phyloP scores from a whole-genome alignment of 2,329 filamentous ascomycete genomes.

The Phyllosticta citriasiana region DNA sequence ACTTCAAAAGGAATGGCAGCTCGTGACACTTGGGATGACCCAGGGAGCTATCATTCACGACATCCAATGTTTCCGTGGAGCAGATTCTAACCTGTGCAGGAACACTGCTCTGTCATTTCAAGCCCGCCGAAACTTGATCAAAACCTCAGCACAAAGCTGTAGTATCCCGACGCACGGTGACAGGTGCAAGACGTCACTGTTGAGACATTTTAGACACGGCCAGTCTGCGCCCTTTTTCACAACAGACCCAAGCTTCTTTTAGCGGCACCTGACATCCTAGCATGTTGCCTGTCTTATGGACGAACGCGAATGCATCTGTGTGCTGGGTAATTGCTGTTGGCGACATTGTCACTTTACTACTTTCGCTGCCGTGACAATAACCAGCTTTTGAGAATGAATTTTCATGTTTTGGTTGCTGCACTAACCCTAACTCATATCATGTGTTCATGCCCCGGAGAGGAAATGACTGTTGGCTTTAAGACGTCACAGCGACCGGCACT shows the following conservation, averaged over 20 bases:
- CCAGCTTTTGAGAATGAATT: too few species aligned
- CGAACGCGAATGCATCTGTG: not conserved
- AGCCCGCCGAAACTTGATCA: too few species aligned
- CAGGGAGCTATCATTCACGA: too few species aligned
- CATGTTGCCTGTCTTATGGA: not conserved
- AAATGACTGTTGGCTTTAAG: not conserved
- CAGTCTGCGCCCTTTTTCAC: not conserved
- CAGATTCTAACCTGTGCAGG: too few species aligned
- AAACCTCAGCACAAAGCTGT: too few species aligned
- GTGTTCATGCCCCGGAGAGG: not conserved
- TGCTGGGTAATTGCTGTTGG: not conserved
- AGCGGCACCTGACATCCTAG: not conserved
- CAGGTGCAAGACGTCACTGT: not conserved
- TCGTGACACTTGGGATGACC: too few species aligned
- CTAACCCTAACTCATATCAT: not conserved
- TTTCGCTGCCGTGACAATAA: too few species aligned
- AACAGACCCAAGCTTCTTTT: not conserved
- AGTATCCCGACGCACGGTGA: not conserved
- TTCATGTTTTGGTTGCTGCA: too few species aligned
- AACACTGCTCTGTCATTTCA: too few species aligned
- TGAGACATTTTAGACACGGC: not conserved
- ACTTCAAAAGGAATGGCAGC: not conserved
- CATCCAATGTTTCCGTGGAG: too few species aligned
- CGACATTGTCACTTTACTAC: not conserved
- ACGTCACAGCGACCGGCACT: not conserved